A percentile compares a stretch with the other conserved stretches of the same genome.
phyloP scores from a whole-genome alignment of 805 yeast species.

The Lipomyces oligophaga region DNA sequence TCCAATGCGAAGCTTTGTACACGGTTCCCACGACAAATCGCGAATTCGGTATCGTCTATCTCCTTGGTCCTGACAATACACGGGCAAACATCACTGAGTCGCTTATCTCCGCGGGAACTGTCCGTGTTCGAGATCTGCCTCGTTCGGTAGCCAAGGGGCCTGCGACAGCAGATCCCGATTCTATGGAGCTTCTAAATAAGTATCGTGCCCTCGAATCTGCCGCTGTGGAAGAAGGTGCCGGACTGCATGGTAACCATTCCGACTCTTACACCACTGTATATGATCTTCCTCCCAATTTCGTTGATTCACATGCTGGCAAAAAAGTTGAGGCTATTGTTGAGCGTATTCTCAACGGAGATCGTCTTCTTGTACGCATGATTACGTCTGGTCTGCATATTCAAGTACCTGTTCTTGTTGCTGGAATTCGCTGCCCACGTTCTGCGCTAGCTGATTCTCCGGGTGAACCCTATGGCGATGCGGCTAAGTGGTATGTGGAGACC shows the following conservation, averaged over 20 bases:
- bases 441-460: slow-evolving; percentile 37
- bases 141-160: background rate
- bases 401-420: slow-evolving; percentile 65
- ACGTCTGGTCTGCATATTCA: slow-evolving; percentile 53
- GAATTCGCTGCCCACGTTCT: slow-evolving; percentile 68
- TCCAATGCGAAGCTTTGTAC: slow-evolving; percentile 57
- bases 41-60: slow-evolving; percentile 67
- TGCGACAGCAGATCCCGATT: slow-evolving; percentile 31
- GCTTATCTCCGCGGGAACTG: slow-evolving; percentile 56
- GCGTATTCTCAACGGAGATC: slow-evolving; percentile 72
- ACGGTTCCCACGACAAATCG: slow-evolving; percentile 46
- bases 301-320: slow-evolving; percentile 39
- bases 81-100: slow-evolving; percentile 57
- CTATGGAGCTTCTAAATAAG: slow-evolving; percentile 12
- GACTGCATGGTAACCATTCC: slow-evolving; percentile 49
- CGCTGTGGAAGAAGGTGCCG: slow-evolving; percentile 51
- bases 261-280: slow-evolving; percentile 17
- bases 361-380: slow-evolving; percentile 59
- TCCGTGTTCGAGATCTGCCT: slow-evolving; percentile 58
- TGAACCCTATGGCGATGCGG: slow-evolving; percentile 63
- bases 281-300: slow-evolving; percentile 38
- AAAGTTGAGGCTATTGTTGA: slow-evolving; percentile 63
- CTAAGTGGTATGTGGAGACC: slow-evolving; percentile 59
- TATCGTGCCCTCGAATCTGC: slow-evolving; percentile 44
- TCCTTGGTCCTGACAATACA: slow-evolving; percentile 45